Conservation (phyloP, 2,329 filamentous ascomycete genomes). For the Fulvia fulva region DNA sequence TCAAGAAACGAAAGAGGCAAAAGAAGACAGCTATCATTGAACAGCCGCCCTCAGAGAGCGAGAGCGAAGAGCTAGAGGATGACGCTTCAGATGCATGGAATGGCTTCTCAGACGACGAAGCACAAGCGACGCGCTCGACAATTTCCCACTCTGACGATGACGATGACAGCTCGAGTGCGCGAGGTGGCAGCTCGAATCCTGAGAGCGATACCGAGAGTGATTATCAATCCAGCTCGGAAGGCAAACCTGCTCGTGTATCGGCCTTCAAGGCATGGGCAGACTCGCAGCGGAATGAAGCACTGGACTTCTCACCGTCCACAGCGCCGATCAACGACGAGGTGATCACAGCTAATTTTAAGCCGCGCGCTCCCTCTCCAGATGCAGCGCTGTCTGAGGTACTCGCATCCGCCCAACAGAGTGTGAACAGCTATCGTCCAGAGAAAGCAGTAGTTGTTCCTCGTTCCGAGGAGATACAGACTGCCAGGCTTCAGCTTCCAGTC, state of each 20-base stretch:
- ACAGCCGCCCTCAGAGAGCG: not conserved
- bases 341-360: constrained; percentile 59
- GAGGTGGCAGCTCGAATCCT: not conserved
- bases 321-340: constrained; percentile 32
- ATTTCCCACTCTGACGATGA: not conserved
- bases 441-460: constrained; percentile 71
- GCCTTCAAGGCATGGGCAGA: constrained; percentile 95
- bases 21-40: constrained; percentile 14
- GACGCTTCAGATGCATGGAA: constrained; percentile 29
- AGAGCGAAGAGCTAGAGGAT: constrained; percentile 8
- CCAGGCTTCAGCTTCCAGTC: constrained; percentile 76
- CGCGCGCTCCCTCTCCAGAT: constrained; percentile 66
- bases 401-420: constrained; percentile 46
- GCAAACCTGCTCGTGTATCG: constrained; percentile 47
- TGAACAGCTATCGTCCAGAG: constrained; percentile 61
- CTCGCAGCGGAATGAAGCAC: constrained; percentile 75
- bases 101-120: constrained; percentile 27
- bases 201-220: constrained; percentile 32
- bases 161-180: not conserved
- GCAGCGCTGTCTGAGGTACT: constrained; percentile 64
- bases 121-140: constrained; percentile 29
- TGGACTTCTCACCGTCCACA: constrained; percentile 61
- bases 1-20: constrained; percentile 71
- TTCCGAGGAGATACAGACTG: constrained; percentile 68
- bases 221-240: constrained; percentile 33